These are phyloP conservation scores for Coniosporium tulheliwenetii DNA, from an alignment of 2,329 filamentous ascomycete species.

Conservation along the genomic window DNA sequence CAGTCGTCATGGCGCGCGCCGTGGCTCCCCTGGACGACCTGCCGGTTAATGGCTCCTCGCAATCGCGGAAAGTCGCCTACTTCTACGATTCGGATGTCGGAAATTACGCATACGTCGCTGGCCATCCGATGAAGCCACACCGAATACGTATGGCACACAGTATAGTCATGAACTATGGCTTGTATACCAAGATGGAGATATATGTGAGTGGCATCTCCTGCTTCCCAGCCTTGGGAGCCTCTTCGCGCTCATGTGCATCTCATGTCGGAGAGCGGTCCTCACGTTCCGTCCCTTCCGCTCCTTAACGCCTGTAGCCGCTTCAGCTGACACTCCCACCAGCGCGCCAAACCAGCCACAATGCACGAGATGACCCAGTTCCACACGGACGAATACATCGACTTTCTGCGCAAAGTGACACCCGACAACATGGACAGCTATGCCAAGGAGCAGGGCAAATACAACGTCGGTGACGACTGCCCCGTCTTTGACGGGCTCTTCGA, in stretches of 20 bases:
- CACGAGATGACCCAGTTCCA: slow-evolving; percentile 62
- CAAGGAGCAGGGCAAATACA: slow-evolving; percentile 73
- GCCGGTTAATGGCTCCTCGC: slow-evolving; percentile 26
- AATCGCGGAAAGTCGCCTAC: slow-evolving; percentile 72
- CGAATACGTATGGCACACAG: slow-evolving; percentile 50
- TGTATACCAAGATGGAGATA: slow-evolving; percentile 62
- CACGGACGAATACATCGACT: slow-evolving; percentile 58
- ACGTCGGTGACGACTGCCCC: slow-evolving; percentile 49
- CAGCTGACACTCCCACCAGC: slow-evolving; percentile 2
- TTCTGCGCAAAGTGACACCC: slow-evolving; percentile 75
- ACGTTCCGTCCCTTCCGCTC: background rate
- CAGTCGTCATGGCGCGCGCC: slow-evolving; percentile 29
- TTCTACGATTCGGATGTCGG: slow-evolving; percentile 98
- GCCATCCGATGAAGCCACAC: slow-evolving; percentile 53
- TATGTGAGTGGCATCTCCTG: slow-evolving; percentile 39
- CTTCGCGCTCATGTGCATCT: no score
- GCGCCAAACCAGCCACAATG: slow-evolving; percentile 35
- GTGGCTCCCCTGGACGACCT: slow-evolving; percentile 39
- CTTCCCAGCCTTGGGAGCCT: no score
- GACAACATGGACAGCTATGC: slow-evolving; percentile 95
- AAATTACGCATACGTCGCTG: slow-evolving; percentile 85
- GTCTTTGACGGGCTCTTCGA: slow-evolving; percentile 92
- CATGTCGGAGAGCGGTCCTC: background rate
- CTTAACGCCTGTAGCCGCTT: background rate
- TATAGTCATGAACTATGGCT: slow-evolving; percentile 55